phyloP scores from a whole-genome alignment of 768 basidiomycete genomes.

The Suillus subluteus region DNA sequence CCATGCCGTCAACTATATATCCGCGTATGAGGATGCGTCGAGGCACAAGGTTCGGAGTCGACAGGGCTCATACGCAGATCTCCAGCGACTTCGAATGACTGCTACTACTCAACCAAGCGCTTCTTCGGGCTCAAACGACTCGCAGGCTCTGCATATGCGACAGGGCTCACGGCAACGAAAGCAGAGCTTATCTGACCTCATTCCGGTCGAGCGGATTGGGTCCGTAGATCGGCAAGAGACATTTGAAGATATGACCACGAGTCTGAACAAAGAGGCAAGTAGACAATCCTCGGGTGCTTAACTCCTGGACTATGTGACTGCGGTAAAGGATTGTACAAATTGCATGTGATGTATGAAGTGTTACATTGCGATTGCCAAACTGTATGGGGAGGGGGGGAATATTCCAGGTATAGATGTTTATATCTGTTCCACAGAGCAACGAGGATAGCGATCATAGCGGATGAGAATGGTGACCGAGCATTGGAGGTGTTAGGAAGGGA shows the following conservation, averaged over 20 bases:
- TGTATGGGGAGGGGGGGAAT: constrained; percentile 4
- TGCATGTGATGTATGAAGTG: constrained; percentile 25
- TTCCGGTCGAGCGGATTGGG: constrained; percentile 67
- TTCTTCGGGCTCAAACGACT: constrained; percentile 29
- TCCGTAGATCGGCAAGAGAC: constrained; percentile 56
- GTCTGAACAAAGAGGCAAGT: constrained; percentile 66
- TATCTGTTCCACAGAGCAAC: constrained; percentile 9
- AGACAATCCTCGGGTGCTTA: constrained; percentile 31
- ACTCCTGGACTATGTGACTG: constrained; percentile 22
- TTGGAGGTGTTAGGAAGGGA: constrained; percentile 33
- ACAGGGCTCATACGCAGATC: constrained; percentile 79
- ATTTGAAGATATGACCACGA: constrained; percentile 67
- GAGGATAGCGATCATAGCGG: background rate
- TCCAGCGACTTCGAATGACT: constrained; percentile 64
- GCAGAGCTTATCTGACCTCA: constrained; percentile 64
- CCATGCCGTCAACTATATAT: constrained; percentile 74
- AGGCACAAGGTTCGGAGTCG: constrained; percentile 58
- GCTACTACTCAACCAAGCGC: constrained; percentile 17
- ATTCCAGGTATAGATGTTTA: constrained; percentile 22
- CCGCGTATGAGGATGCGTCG: constrained; percentile 48
- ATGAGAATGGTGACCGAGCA: constrained; percentile 8
- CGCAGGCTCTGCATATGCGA: constrained; percentile 49
- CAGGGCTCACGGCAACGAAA: constrained; percentile 55
- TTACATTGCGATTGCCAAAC: constrained; percentile 33
- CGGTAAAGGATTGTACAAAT: constrained; percentile 22